Evolutionary conservation across 371 early-diverging fungal genomes (phyloP).

Genomic region (Umbelopsis sp.): DNA sequence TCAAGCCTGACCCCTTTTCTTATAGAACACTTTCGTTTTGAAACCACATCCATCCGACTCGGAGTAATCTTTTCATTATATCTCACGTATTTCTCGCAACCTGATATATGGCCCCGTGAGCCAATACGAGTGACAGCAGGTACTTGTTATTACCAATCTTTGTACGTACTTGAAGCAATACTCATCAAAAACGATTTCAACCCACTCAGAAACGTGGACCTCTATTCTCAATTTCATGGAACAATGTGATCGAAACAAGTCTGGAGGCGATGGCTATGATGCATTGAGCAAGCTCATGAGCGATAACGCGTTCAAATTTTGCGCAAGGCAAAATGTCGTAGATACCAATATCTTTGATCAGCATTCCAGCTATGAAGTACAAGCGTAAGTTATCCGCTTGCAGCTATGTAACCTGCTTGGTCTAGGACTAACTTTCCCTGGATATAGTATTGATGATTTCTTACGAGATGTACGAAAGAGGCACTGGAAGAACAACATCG

Average conservation of each 20-base stretch:
- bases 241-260: background rate
- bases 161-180: no score
- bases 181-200: no score
- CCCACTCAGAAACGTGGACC: background rate
- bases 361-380: background rate
- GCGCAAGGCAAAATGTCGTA: background rate
- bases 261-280: background rate
- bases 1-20: background rate
- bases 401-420: background rate
- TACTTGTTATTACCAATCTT: background rate
- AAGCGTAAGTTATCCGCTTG: background rate
- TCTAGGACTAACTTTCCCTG: background rate
- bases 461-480: background rate
- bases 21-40: constrained; percentile 4
- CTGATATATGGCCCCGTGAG: constrained; percentile 21
- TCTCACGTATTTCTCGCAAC: constrained; percentile 28
- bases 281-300: background rate
- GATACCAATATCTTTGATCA: background rate
- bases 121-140: constrained; percentile 22
- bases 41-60: constrained; percentile 14
- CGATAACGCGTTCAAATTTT: constrained; percentile 18
- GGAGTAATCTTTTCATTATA: constrained; percentile 25
- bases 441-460: background rate
- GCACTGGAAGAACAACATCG: background rate
- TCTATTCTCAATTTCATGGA: constrained; percentile 5